Base-by-base conservation (phyloP, 1,284 basidiomycete species). In the Gymnopus androsaceus region DNA sequence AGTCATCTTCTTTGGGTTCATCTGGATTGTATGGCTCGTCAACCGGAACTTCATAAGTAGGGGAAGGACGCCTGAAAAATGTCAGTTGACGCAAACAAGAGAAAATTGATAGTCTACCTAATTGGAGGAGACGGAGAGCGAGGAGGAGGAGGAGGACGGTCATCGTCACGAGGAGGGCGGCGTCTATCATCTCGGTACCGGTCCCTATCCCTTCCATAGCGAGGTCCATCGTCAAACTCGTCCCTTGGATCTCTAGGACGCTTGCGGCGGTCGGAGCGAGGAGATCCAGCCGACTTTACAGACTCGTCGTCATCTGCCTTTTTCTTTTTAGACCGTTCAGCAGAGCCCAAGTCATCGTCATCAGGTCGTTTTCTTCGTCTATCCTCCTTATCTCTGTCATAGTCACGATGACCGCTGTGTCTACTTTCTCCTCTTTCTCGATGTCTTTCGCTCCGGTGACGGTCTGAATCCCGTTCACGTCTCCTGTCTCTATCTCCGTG, bases 1-100 rank as follows among this genome's bases (percentile, higher is more conserved):
- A 94, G 71, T 94, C 94, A 68, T 92, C 90, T 71, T 90, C 91
- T 71, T 84, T 90, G 4, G 83, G 85, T 61, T 90, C 87, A 62
- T 90, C 87, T 30, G 84, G 84, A 63, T 87, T 84, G 69, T 84
- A 85, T 40, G 81, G 77, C 63, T 89, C 87, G 28, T 84, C 76
- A 23, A 75, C 75, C 19, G 81, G 79, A 15, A 76, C 75, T 45
- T 90, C 88, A 65, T 92, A 92, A 19, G 79, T 78, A 21, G 90
- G 88, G 8, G 91, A 92, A 30, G 80, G 77, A 42, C 89, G 83
- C 62, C 87, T 88, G 34, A 25, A 57, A 56, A 49, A 56, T 55
- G 57, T 53, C 28, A 41, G 61, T 61, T 30, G 47, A 59, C 37
- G 14, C 46, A 56, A 41, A 51, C 42, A 54, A 42, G n/a, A 59